Evolutionary conservation across 23 red algal genomes (phyloP), one percentile per base, ranked within the genome.

Genomic region (Cyanidium caldarium): DNA sequence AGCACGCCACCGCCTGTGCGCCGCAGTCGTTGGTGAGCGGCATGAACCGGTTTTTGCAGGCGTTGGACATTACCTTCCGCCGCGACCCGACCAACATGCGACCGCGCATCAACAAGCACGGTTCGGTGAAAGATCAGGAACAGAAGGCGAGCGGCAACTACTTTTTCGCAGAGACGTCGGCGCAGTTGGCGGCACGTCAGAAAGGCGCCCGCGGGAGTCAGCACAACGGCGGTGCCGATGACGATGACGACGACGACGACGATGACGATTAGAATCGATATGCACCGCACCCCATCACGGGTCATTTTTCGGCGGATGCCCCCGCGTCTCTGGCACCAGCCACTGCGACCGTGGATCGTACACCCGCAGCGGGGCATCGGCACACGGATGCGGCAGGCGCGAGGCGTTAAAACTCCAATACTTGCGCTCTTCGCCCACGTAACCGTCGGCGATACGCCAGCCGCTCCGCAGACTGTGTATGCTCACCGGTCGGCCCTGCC

Each of bases 91-190:
- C 79, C 25, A 96, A 96, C 71, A 84, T 82, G 76, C 84, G 91
- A 35, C 91, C 91, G 26, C 73, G 91, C 72, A 96, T 96, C 57
- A 96, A 96, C 42, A 96, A 96, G 67, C 40, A 80, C 15, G 85
- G 82, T 29, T 87, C 83, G 1, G 91, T 96, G 44, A 96, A 96
- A 41, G 91, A 96, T 58, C 40, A 80, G 68, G 91, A 96, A 31
- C 91, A 96, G 28, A 96, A 96, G 65, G 44, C 78, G 34, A 25
- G 44, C 38, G 91, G 91, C 19, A 78, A 87, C 45, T 96, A 88
- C 72, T 96, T 96, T 66, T 88, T 84, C 41, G 83, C 72, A 5
- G 91, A 96, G 19, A 81, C n/a, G n/a, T n/a, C n/a, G n/a, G n/a
- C n/a, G n/a, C n/a, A 96, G 19, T 5, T 7, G 10, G 51, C 51